These are phyloP conservation scores for Termitomyces sp. DNA, from an alignment of 768 basidiomycete species.

Conservation along the genomic window DNA sequence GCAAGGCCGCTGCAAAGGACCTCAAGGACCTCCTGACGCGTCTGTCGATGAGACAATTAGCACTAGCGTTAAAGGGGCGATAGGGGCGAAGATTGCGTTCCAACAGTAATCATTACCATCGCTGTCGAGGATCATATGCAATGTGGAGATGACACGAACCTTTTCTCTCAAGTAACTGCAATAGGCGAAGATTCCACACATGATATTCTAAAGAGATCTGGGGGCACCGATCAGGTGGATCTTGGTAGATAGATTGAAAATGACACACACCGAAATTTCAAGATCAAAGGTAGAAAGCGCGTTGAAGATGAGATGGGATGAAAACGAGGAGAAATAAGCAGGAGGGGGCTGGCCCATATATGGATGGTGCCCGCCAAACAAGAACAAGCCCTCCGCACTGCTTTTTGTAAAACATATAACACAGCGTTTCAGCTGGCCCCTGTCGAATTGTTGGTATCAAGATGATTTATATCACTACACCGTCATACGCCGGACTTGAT, in stretches of 20 bases:
- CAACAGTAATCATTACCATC: not conserved
- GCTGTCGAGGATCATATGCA: not conserved
- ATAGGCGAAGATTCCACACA: conserved; percentile 98
- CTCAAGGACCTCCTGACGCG: conserved; percentile 87
- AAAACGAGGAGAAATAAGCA: conserved; percentile 6
- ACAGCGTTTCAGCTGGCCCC: conserved; percentile 4
- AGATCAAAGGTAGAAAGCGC: conserved; percentile 17
- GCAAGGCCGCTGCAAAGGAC: conserved; percentile 87
- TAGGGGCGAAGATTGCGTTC: not conserved
- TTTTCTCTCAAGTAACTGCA: conserved; percentile 94
- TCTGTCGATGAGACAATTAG: conserved; percentile 36
- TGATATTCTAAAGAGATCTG: conserved; percentile 23
- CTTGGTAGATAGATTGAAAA: not conserved
- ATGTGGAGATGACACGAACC: conserved; percentile 39
- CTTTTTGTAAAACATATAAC: conserved; percentile 11
- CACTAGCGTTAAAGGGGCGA: not conserved
- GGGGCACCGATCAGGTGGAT: not conserved
- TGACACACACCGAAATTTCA: conserved; percentile 13
- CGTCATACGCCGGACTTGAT: not conserved
- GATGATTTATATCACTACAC: not conserved
- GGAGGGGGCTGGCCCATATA: conserved; percentile 12
- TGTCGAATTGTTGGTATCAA: not conserved
- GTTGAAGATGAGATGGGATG: conserved; percentile 13
- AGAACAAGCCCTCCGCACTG: conserved; percentile 20
- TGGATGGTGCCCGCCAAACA: conserved; percentile 22